Conservation (phyloP, 1,284 basidiomycete species). For the Puccinia coronata region DNA sequence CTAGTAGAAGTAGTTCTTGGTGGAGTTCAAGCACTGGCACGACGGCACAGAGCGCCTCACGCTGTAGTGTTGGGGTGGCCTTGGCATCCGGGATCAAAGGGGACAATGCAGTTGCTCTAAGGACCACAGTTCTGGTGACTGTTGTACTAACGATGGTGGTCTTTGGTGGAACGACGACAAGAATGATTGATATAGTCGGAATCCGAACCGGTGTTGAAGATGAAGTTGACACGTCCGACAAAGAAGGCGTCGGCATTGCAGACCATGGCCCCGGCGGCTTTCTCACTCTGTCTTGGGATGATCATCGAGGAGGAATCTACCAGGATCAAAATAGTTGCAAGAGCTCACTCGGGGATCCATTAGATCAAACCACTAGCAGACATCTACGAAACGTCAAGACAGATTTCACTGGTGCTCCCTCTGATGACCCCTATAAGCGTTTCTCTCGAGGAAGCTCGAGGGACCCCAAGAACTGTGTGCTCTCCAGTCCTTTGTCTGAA, state of each 20-base stretch:
- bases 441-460: background rate
- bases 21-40: too few relatives aligned
- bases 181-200: slow-evolving; percentile 96
- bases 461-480: background rate
- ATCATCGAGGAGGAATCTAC: slow-evolving; percentile 57
- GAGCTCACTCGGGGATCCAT: slow-evolving; percentile 31
- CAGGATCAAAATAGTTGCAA: slow-evolving; percentile 55
- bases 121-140: slow-evolving; percentile 91
- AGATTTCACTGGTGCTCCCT: slow-evolving; percentile 20
- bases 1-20: too few relatives aligned
- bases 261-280: slow-evolving; percentile 59
- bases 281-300: slow-evolving; percentile 57
- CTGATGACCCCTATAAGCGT: slow-evolving; percentile 44
- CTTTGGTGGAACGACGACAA: slow-evolving; percentile 92
- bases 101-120: slow-evolving; percentile 81
- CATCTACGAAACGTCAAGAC: background rate
- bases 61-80: slow-evolving; percentile 93
- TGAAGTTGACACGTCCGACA: slow-evolving; percentile 83
- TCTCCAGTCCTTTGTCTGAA: slow-evolving; percentile 30
- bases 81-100: slow-evolving; percentile 93
- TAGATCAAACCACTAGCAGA: slow-evolving; percentile 24
- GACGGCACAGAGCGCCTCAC: too few relatives aligned
- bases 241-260: slow-evolving; percentile 63
- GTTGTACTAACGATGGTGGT: slow-evolving; percentile 93
- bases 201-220: slow-evolving; percentile 82